These are phyloP conservation scores for Xanthoconium separans DNA, from an alignment of 1,284 basidiomycete genomes.

Conservation along the genomic window DNA sequence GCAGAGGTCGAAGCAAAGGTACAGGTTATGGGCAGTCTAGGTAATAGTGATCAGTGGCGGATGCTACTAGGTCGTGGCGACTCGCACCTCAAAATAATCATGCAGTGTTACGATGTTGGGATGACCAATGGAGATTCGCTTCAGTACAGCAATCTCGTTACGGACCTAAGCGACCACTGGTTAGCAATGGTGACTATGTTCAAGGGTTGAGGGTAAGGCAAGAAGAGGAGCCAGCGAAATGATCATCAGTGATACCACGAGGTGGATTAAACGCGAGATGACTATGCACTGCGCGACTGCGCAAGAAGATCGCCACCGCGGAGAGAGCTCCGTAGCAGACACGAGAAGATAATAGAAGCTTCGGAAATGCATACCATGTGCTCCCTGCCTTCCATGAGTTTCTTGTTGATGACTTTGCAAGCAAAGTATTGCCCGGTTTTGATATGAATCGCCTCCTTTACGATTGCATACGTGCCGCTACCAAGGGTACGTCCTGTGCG, in stretches of 20 bases:
- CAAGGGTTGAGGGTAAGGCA: conserved; percentile 16
- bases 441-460: conserved; percentile 96
- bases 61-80: not conserved
- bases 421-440: conserved; percentile 85
- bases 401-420: conserved; percentile 97
- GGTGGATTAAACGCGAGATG: not conserved
- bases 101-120: conserved; percentile 87
- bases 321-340: not conserved
- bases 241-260: conserved; percentile 7
- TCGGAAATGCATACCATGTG: conserved; percentile 62
- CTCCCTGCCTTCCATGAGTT: conserved; percentile 93
- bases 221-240: conserved; percentile 10
- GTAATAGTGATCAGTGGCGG: conserved; percentile 1
- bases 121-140: conserved; percentile 91
- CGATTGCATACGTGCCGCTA: conserved; percentile 89
- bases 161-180: conserved; percentile 61
- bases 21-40: conserved; percentile 90
- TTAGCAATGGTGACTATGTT: conserved; percentile 6
- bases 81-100: conserved; percentile 91
- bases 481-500: conserved; percentile 92
- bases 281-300: not conserved
- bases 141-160: conserved; percentile 96
- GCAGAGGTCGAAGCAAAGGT: conserved; percentile 95
- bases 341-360: conserved; percentile 10
- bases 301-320: conserved; percentile 2